Evolutionary conservation across 805 yeast genomes (phyloP).

Genomic region (Ogataea nonfermentans): DNA sequence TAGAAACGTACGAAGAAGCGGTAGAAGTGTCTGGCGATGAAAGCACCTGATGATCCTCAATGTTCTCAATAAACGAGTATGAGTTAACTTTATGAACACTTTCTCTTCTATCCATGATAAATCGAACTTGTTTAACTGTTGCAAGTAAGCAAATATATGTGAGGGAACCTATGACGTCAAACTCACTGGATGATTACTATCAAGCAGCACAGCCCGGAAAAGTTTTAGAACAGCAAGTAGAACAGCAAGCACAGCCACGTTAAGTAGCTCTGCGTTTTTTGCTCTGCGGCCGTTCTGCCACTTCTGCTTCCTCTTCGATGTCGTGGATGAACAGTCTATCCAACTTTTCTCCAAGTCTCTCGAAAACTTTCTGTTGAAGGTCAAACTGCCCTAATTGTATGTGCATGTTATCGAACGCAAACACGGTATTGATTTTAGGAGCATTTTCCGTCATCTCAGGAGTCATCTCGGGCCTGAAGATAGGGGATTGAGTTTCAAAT

Average conservation of each 20-base stretch:
- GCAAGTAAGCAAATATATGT: slow-evolving; percentile 4
- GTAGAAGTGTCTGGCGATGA: slow-evolving; percentile 14
- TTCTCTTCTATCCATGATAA: slow-evolving; percentile 3
- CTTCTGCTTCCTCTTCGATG: slow-evolving; percentile 13
- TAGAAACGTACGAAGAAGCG: slow-evolving; percentile 13
- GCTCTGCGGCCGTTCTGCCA: not conserved
- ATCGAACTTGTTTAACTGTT: not conserved
- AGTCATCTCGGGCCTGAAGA: slow-evolving; percentile 20
- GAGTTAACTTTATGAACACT: slow-evolving; percentile 10
- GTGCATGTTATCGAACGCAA: slow-evolving; percentile 70
- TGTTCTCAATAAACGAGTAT: slow-evolving; percentile 19
- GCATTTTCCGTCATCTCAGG: slow-evolving; percentile 27
- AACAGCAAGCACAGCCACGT: not conserved
- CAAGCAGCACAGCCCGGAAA: slow-evolving; percentile 5
- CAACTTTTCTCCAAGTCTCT: slow-evolving; percentile 30
- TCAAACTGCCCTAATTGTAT: slow-evolving; percentile 45
- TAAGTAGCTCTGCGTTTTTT: slow-evolving; percentile 11
- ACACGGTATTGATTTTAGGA: slow-evolving; percentile 32
- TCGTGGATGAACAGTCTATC: slow-evolving; percentile 28
- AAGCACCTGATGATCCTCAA: slow-evolving; percentile 9
- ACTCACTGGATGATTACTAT: not conserved
- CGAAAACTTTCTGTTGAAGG: slow-evolving; percentile 28
- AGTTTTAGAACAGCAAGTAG: too few species aligned
- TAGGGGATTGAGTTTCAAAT: slow-evolving; percentile 23
- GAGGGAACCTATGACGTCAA: slow-evolving; percentile 7